A percentile compares a stretch with the other conserved stretches of the same genome.
phyloP scores from a whole-genome alignment of 1,284 basidiomycete genomes.

The Singerocomus rubriflavus region DNA sequence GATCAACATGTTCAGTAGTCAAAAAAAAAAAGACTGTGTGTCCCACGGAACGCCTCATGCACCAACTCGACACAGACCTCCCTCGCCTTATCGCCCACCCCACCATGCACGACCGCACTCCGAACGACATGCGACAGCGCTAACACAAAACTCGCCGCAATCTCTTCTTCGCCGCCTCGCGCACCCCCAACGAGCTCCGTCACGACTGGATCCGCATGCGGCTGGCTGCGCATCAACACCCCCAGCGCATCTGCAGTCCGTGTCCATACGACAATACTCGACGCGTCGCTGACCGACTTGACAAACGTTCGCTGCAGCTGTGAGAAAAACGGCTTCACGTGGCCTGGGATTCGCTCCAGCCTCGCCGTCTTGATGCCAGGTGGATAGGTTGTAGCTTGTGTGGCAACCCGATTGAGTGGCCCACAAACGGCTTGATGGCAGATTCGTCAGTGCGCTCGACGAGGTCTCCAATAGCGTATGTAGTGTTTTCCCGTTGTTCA shows the following conservation, averaged over 20 bases:
- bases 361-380: conserved; percentile 91
- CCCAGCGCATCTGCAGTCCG: conserved; percentile 86
- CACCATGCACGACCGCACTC: conserved; percentile 65
- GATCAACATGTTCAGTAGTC: background rate
- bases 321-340: conserved; percentile 98
- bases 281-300: conserved; percentile 85
- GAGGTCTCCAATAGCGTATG: conserved; percentile 92
- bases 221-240: conserved; percentile 89
- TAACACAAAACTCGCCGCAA: conserved; percentile 71
- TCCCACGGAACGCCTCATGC: conserved; percentile 74
- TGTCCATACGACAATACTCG: conserved; percentile 77
- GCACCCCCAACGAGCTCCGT: conserved; percentile 82
- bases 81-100: conserved; percentile 70
- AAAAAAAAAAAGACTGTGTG: conserved; percentile 46
- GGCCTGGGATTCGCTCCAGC: conserved; percentile 79
- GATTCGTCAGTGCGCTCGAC: conserved; percentile 87
- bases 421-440: conserved; percentile 97
- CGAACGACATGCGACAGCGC: conserved; percentile 79
- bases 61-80: conserved; percentile 75
- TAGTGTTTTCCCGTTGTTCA: conserved; percentile 89
- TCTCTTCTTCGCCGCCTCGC: conserved; percentile 65
- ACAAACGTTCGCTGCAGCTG: conserved; percentile 97
- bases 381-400: conserved; percentile 83
- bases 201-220: conserved; percentile 82
- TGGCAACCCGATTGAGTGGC: conserved; percentile 91